Conservation (phyloP, 2,329 filamentous ascomycete genomes). For the Colletotrichum lini region DNA sequence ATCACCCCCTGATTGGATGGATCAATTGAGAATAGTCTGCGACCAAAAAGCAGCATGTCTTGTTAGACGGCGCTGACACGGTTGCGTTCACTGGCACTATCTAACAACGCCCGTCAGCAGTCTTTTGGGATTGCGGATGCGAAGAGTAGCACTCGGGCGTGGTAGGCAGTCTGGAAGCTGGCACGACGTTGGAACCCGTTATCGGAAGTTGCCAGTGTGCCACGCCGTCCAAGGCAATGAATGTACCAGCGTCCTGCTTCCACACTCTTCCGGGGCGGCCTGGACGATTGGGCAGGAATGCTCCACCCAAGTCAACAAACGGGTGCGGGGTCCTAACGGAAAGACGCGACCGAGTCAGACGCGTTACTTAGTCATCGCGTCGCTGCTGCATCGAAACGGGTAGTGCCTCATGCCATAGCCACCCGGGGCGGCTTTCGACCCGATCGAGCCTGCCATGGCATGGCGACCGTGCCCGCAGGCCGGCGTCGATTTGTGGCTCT, state of each 20-base stretch:
- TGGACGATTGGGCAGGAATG: slow-evolving; percentile 25
- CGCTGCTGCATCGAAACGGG: slow-evolving; percentile 32
- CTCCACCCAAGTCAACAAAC: slow-evolving; percentile 40
- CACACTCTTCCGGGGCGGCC: background rate
- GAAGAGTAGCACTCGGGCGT: background rate
- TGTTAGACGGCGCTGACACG: background rate
- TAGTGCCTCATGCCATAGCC: slow-evolving; percentile 20
- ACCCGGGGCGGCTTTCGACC: slow-evolving; percentile 2
- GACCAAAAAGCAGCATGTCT: slow-evolving; percentile 24
- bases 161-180: background rate
- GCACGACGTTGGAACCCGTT: background rate
- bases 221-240: slow-evolving; percentile 3
- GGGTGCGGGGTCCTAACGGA: slow-evolving; percentile 34
- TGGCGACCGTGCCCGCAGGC: slow-evolving; percentile 8
- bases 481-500: slow-evolving; percentile 17
- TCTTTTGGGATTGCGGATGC: background rate
- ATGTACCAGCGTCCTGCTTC: slow-evolving; percentile 7
- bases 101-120: background rate
- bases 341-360: slow-evolving; percentile 34
- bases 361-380: slow-evolving; percentile 27
- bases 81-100: background rate
- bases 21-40: background rate
- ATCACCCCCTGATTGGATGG: slow-evolving; percentile 19
- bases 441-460: slow-evolving; percentile 25
- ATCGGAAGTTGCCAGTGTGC: slow-evolving; percentile 1